Percentiles rank a stretch among this genome's conserved stretches.
Evolutionary conservation across 2,329 filamentous ascomycete genomes (phyloP).

Genomic region (Rutstroemia sp.): DNA sequence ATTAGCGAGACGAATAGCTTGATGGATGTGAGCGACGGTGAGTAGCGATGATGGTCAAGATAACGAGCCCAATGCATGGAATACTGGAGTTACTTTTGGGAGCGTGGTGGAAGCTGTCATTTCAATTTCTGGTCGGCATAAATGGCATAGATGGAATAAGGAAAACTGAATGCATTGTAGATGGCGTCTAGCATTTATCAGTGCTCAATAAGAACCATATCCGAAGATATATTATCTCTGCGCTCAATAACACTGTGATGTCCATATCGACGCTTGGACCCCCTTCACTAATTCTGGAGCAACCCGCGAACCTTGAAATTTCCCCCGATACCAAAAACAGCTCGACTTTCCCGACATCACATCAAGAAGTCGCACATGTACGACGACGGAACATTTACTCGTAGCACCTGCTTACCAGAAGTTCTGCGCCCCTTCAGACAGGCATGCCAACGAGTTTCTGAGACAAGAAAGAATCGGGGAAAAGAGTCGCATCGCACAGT

Average conservation of each 20-base stretch:
- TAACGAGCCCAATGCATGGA: background rate
- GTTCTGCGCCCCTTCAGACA: background rate
- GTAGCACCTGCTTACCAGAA: background rate
- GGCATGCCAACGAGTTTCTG: too few species aligned
- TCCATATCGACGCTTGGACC: conserved; percentile 1
- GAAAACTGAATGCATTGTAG: background rate
- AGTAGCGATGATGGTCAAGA: conserved; percentile 23
- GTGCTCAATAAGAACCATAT: background rate
- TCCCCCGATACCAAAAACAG: conserved; percentile 1
- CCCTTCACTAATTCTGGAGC: background rate
- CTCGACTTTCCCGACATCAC: background rate
- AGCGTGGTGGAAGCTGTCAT: background rate
- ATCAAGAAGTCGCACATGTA: background rate
- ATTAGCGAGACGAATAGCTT: conserved; percentile 37
- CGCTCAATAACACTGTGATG: too few species aligned
- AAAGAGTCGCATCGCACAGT: too few species aligned
- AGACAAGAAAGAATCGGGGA: too few species aligned
- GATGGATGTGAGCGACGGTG: conserved; percentile 52
- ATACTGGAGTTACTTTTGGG: background rate
- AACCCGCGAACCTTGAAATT: background rate
- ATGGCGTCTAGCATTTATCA: conserved; percentile 4
- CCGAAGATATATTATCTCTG: background rate
- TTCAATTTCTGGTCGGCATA: background rate
- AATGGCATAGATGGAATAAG: background rate
- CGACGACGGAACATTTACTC: too few species aligned